Percentiles rank a stretch among this genome's conserved stretches.
phyloP scores from a whole-genome alignment of 441 rosid species.

The Mallotus repandus region DNA sequence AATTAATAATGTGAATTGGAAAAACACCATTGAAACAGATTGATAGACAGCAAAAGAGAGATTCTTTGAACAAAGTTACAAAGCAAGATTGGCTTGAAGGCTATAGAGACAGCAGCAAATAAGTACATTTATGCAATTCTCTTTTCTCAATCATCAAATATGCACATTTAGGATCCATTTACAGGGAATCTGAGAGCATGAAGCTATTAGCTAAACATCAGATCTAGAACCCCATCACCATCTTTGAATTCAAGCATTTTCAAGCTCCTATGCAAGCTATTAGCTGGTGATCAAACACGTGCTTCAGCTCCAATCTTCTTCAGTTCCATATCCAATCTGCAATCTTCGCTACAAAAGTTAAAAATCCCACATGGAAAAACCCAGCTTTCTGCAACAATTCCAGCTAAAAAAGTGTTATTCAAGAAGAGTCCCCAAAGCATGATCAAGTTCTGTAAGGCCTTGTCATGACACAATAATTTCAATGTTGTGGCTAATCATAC shows the following conservation, averaged over 20 bases:
- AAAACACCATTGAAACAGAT: background rate
- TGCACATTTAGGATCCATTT: background rate
- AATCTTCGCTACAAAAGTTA: background rate
- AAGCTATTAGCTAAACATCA: too few relatives aligned
- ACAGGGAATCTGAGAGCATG: constrained; percentile 12
- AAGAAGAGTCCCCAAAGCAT: background rate
- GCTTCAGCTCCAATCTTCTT: constrained; percentile 2
- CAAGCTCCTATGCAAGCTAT: constrained; percentile 7
- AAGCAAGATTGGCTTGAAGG: background rate
- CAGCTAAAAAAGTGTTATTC: constrained; percentile 1
- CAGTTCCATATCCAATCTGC: background rate
- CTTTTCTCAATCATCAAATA: constrained; percentile 1
- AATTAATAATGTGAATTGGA: too few relatives aligned
- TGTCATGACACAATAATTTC: background rate
- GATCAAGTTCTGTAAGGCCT: constrained; percentile 3
- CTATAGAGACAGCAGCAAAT: background rate
- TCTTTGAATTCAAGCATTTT: background rate
- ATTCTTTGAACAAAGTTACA: background rate
- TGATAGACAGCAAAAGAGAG: background rate
- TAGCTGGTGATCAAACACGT: background rate
- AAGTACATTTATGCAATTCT: background rate
- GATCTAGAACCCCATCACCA: too few relatives aligned
- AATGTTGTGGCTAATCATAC: constrained; percentile 47
- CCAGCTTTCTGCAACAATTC: background rate
- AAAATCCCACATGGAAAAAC: constrained; percentile 8